Evolutionary conservation across 1,284 basidiomycete genomes (phyloP), one percentile per base, ranked within the genome.

Genomic region (Testicularia cyperi): DNA sequence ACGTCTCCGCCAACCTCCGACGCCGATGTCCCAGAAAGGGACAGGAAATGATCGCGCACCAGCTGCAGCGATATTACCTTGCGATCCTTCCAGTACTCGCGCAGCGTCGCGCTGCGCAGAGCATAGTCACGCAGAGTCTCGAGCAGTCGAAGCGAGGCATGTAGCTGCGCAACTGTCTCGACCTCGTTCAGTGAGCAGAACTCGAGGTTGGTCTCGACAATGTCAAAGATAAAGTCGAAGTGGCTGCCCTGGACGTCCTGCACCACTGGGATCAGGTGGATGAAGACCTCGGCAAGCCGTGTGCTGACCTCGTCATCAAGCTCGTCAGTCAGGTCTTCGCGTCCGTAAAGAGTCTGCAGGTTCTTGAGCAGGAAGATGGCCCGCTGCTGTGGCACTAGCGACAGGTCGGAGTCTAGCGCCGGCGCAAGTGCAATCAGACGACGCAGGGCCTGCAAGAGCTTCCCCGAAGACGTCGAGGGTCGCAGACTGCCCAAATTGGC

Each of bases 181-280:
- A 81, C 76, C 28, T 91, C 85, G 7, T 80, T 78, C 15, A 90
- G 79, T 0, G 83, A 83, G 37, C 81, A 83, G 86, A 75, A 80
- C 53, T 94, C 90, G 1, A 97, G 80, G 61, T 90, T 91, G 42
- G 83, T 87, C 75, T 95, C 90, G 16, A 95, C 77, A 6, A 96
- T 78, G 74, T 97, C 92, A 72, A 91, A 92, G 14, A 95, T 85
- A 34, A 92, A 83, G 39, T 91, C 88, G 89, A 94, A 94, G 75
- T 97, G 95, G 0, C 82, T 81, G 1, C 95, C 95, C 5, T 84
- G 80, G 0, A 96, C 81, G 66, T 85, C 88, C 75, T 97, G 92
- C 40, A 98, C 79, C 36, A 97, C 88, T 0, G 94, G 91, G 2
- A 86, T 86, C 2, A 98, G 80, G 47, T 88, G 81, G 26, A 83